Percentiles rank a stretch among this genome's conserved stretches.
Evolutionary conservation across 2,329 filamentous ascomycete species (phyloP).

Genomic region (Rachicladosporium sp.): DNA sequence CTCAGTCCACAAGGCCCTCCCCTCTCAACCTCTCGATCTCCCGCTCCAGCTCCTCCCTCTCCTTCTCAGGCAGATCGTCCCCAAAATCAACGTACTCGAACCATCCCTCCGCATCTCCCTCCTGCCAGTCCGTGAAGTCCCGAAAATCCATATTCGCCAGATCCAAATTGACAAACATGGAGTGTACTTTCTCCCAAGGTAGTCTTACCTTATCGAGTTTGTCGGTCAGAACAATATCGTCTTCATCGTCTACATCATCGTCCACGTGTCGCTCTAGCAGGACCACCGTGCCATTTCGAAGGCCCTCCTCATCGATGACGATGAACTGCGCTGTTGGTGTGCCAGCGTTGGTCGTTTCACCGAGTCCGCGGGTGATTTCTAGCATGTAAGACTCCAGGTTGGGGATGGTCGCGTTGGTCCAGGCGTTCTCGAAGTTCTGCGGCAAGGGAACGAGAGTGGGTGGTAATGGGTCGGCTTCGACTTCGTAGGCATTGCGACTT

Average conservation of each 20-base stretch:
- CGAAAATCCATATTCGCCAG: slow-evolving; percentile 11
- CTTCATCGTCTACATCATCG: not conserved
- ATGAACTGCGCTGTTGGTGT: slow-evolving; percentile 2
- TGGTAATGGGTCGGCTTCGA: slow-evolving; percentile 1
- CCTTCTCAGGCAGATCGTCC: not conserved
- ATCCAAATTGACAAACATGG: slow-evolving; percentile 9
- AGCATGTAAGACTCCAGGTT: slow-evolving; percentile 9
- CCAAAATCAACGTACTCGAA: not conserved
- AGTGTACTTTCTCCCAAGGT: slow-evolving; percentile 6
- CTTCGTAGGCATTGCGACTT: slow-evolving; percentile 4
- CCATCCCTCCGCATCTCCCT: too few relatives aligned
- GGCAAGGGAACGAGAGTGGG: not conserved
- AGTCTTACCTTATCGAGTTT: slow-evolving; percentile 7
- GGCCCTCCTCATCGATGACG: slow-evolving; percentile 8
- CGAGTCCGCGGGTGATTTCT: not conserved
- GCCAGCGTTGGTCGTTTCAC: not conserved
- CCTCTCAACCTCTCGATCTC: not conserved
- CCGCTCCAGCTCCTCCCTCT: not conserved
- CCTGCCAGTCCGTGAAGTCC: slow-evolving; percentile 3
- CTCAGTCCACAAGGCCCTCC: too few relatives aligned
- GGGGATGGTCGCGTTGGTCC: slow-evolving; percentile 4
- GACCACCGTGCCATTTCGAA: not conserved
- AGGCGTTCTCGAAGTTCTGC: slow-evolving; percentile 4
- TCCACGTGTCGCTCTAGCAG: not conserved
- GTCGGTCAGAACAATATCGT: not conserved